Evolutionary conservation across 2,329 filamentous ascomycete species (phyloP).

Genomic region (Whalleya microplaca): DNA sequence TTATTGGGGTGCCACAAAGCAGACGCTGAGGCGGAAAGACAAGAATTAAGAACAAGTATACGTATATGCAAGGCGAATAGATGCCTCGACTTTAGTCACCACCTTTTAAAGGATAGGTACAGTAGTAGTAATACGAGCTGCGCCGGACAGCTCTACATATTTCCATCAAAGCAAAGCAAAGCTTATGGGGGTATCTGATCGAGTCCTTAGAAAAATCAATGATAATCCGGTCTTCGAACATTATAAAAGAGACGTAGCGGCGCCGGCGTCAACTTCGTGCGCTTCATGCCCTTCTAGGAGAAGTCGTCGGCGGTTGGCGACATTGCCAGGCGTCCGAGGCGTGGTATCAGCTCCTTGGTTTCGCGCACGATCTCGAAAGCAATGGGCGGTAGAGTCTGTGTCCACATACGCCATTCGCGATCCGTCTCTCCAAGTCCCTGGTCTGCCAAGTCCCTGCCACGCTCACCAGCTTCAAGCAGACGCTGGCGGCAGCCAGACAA

Average conservation of each 20-base stretch:
- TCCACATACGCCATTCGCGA: conserved; percentile 65
- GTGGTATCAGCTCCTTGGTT: conserved; percentile 72
- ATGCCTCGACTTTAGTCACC: conserved; percentile 4
- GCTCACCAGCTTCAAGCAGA: conserved; percentile 65
- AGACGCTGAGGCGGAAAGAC: not conserved
- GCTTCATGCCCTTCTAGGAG: conserved; percentile 38
- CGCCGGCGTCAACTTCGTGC: conserved; percentile 21
- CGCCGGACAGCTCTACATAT: conserved; percentile 5
- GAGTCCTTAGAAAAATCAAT: conserved; percentile 12
- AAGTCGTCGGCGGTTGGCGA: conserved; percentile 49
- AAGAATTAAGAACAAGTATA: conserved; percentile 11
- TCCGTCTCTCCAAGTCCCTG: conserved; percentile 55
- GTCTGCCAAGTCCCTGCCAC: conserved; percentile 61
- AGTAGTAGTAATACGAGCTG: conserved; percentile 8
- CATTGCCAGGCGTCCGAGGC: conserved; percentile 44
- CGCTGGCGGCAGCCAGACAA: conserved; percentile 67
- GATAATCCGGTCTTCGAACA: conserved; percentile 8
- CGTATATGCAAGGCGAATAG: conserved; percentile 9
- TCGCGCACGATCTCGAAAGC: conserved; percentile 86
- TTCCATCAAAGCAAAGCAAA: conserved; percentile 15
- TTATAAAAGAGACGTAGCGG: conserved; percentile 23
- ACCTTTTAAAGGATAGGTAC: conserved; percentile 12
- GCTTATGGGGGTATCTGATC: conserved; percentile 23
- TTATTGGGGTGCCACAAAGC: not conserved
- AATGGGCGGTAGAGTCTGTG: conserved; percentile 75